phyloP scores from a whole-genome alignment of 805 yeast species.

The Metschnikowia borealis region DNA sequence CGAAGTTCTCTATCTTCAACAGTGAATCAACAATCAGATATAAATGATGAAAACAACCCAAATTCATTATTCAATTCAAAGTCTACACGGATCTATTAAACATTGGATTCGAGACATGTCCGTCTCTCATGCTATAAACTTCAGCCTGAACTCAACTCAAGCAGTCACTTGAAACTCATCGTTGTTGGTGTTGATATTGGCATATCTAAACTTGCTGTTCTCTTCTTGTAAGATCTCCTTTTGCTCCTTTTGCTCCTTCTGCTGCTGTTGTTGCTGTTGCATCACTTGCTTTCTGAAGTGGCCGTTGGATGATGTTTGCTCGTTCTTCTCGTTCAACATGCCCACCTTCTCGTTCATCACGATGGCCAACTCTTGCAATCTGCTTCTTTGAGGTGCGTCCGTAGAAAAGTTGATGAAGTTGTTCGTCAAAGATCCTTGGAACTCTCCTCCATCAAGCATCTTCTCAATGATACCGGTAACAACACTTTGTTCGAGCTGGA shows the following conservation, averaged over 20 bases:
- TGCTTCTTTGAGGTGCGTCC: conserved; percentile 74
- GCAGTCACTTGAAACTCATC: conserved; percentile 37
- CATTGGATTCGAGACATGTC: conserved; percentile 5
- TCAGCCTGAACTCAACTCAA: conserved; percentile 4
- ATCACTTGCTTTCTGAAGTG: conserved; percentile 41
- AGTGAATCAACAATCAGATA: no score
- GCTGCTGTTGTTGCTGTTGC: conserved; percentile 37
- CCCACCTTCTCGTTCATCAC: conserved; percentile 77
- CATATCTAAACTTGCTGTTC: conserved; percentile 40
- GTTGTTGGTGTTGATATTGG: conserved; percentile 40
- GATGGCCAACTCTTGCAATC: conserved; percentile 83
- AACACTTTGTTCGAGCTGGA: conserved; percentile 54
- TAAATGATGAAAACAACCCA: no score
- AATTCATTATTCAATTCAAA: not conserved
- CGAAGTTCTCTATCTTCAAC: no score
- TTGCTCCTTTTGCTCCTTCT: conserved; percentile 28
- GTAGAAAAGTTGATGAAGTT: conserved; percentile 58
- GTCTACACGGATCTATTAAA: conserved; percentile 1
- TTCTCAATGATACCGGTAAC: conserved; percentile 64
- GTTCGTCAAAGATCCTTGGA: conserved; percentile 71
- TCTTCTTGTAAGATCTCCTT: conserved; percentile 35
- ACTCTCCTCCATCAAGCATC: conserved; percentile 75
- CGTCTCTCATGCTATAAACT: conserved; percentile 6
- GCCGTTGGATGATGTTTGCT: conserved; percentile 76
- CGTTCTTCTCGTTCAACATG: conserved; percentile 78